Percentiles rank a stretch among this genome's conserved stretches.
phyloP scores from a whole-genome alignment of 2,329 filamentous ascomycete species.

The Cadophora malorum region DNA sequence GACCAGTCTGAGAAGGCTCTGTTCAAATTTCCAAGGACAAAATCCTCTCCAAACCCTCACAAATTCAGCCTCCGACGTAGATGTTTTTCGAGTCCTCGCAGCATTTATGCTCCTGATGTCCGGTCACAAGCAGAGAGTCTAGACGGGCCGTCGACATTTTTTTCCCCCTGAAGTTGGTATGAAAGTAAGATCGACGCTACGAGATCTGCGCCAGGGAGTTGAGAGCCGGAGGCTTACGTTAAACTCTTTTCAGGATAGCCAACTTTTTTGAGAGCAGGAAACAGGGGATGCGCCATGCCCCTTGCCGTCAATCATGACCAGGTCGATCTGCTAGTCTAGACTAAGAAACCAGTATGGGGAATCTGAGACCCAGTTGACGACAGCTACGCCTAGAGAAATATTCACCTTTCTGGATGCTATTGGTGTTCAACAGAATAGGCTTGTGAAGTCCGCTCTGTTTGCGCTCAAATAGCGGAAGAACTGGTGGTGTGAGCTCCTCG shows the following conservation, averaged over 20 bases:
- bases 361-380: neutral
- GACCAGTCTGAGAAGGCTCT: neutral
- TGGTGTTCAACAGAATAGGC: neutral
- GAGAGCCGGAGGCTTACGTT: neutral
- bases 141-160: neutral
- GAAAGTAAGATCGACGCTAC: slow-evolving; percentile 3
- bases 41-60: neutral
- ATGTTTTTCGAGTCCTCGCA: neutral
- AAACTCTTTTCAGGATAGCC: neutral
- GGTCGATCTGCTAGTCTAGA: neutral
- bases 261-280: no score
- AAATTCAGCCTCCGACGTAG: neutral
- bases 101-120: neutral
- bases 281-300: neutral
- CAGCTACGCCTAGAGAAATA: neutral
- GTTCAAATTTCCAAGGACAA: neutral
- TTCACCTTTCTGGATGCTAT: neutral
- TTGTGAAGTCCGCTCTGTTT: neutral
- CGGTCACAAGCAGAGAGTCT: neutral
- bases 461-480: slow-evolving; percentile 1
- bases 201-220: slow-evolving; percentile 7
- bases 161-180: neutral
- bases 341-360: neutral
- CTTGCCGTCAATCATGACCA: neutral
- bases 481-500: slow-evolving; percentile 2